Evolutionary conservation across 768 basidiomycete genomes (phyloP).

Genomic region (Pleurotus tuber-regium): DNA sequence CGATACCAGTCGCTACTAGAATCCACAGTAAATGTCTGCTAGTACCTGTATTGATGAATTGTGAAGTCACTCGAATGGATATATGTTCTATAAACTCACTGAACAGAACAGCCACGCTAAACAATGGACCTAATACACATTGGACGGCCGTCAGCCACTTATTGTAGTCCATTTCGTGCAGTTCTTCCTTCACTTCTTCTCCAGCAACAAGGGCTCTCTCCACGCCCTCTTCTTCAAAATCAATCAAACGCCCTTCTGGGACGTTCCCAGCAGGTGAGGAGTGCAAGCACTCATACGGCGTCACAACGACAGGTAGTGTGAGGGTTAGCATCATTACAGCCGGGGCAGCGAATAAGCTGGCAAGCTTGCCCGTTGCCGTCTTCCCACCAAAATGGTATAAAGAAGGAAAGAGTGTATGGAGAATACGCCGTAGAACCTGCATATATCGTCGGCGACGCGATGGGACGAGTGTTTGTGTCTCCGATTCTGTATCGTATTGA

Average conservation of each 20-base stretch:
- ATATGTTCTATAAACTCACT: too few species aligned
- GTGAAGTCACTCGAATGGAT: conserved; percentile 11
- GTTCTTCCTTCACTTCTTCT: conserved; percentile 66
- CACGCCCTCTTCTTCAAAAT: conserved; percentile 75
- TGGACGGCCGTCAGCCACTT: conserved; percentile 87
- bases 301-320: conserved; percentile 88
- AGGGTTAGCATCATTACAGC: conserved; percentile 84
- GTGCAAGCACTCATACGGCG: conserved; percentile 39
- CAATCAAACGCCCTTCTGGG: conserved; percentile 47
- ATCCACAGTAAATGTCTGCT: conserved; percentile 46
- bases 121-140: conserved; percentile 78
- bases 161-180: conserved; percentile 64
- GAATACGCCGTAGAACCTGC: conserved; percentile 36
- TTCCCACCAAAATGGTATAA: conserved; percentile 72
- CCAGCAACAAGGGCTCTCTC: conserved; percentile 71
- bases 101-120: conserved; percentile 74
- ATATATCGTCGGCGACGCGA: conserved; percentile 35
- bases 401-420: conserved; percentile 81
- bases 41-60: conserved; percentile 34
- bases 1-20: conserved; percentile 48
- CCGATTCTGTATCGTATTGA: conserved; percentile 41
- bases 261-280: conserved; percentile 13
- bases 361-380: conserved; percentile 66
- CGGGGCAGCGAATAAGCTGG: conserved; percentile 79
- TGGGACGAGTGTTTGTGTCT: conserved; percentile 38